Evolutionary conservation across 495 filamentous ascomycete species (phyloP).

Genomic region (Cercophora sp.): DNA sequence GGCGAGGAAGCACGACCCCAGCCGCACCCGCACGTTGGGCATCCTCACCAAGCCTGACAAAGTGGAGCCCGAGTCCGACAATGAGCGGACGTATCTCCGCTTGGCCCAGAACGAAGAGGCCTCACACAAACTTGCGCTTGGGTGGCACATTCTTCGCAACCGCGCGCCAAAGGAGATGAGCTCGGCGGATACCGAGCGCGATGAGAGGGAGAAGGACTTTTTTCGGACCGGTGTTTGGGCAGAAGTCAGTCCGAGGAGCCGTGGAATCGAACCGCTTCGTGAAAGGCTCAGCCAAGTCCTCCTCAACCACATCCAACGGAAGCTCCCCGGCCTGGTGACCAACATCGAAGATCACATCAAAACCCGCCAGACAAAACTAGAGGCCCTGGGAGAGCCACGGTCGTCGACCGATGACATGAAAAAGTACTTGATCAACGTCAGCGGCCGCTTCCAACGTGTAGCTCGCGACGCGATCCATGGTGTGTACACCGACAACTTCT

Average conservation of each 20-base stretch:
- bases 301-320: conserved; percentile 22
- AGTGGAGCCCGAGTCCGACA: conserved; percentile 23
- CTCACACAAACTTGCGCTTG: conserved; percentile 14
- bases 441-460: conserved; percentile 23
- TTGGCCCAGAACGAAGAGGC: conserved; percentile 18
- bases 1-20: conserved; percentile 38
- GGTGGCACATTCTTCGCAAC: conserved; percentile 68
- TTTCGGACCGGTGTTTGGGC: conserved; percentile 40
- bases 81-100: conserved; percentile 12
- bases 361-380: conserved; percentile 12
- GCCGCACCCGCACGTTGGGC: conserved; percentile 48
- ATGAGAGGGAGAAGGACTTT: conserved; percentile 39
- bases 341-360: conserved; percentile 22
- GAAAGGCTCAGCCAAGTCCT: conserved; percentile 31
- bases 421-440: conserved; percentile 23
- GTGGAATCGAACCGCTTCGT: conserved; percentile 28
- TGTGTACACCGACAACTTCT: conserved; percentile 28
- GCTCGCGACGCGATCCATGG: conserved; percentile 25
- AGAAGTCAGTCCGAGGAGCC: conserved; percentile 15
- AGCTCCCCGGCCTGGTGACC: conserved; percentile 22
- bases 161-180: conserved; percentile 41
- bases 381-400: conserved; percentile 25
- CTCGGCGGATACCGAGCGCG: conserved; percentile 27
- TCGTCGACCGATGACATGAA: conserved; percentile 22
- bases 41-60: conserved; percentile 57